Base-by-base conservation (phyloP, 495 filamentous ascomycete species). In the Podospora pseudocomata region DNA sequence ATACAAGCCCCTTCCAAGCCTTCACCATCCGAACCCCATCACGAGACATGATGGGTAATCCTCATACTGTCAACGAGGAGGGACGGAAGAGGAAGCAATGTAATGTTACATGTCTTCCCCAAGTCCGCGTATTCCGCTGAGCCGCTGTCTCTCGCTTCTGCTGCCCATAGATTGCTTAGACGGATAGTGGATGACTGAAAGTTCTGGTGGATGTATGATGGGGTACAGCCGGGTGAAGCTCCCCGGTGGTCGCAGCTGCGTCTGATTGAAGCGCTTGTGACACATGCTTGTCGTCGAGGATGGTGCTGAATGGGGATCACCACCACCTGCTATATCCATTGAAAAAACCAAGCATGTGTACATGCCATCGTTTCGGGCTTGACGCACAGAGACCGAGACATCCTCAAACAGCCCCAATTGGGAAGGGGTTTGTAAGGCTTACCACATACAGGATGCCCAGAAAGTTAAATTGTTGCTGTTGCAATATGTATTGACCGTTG, bases 21-120 rank as follows among this genome's bases (percentile, higher is more conserved):
- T 23, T 26, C 23, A 23, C 23, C 55, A 58, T 58, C 23, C 15
- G 15, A 49, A 3, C 9, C 39, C 7, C 0, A 23, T 58, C 55
- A 58, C n/a, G 23, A 58, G 55, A 49, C 39, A 16, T 3, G 13
- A 11, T 49, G 39, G 39, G n/a, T 58, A 58, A 4, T 23, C 55
- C n/a, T 58, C 23, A 15, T 11, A n/a, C 2, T 18, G 55, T 58
- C 23, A 11, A 18, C 15, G 9, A 49, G 39, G 39, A 49, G 39
- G 55, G 55, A 58, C 55, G n/a, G 55, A 58, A 19, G 23, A 23
- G 55, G 23, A 19, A 58, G n/a, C 39, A 49, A 58, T 58, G 55
- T 58, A 58, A 58, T 58, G 55, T 58, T 58, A 58, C 55, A 20
- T 58, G n/a, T 58, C 55, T 20, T 58, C 55, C 18, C 4, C n/a